phyloP scores from a whole-genome alignment of 2,329 filamentous ascomycete genomes.

The Arthrobotrys sphaeroides region DNA sequence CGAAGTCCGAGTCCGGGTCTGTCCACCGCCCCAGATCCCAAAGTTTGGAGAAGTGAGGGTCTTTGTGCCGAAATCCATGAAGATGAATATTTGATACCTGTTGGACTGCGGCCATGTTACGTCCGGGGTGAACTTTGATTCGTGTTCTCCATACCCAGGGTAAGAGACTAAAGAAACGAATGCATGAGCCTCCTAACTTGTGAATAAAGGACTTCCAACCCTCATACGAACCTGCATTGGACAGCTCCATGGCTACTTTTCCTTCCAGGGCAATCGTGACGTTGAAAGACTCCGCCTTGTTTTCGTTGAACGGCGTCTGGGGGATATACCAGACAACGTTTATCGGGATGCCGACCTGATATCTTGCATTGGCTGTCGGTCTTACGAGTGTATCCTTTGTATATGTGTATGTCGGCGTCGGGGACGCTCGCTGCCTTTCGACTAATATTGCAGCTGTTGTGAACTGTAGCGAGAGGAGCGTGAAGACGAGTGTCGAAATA shows the following conservation, averaged over 20 bases:
- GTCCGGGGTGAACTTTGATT: conserved; percentile 26
- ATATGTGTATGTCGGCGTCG: conserved; percentile 35
- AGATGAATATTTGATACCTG: conserved; percentile 45
- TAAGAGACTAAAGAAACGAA: conserved; percentile 25
- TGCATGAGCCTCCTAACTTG: not conserved
- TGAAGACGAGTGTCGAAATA: not conserved
- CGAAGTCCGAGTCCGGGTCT: not conserved
- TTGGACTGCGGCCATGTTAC: conserved; percentile 45
- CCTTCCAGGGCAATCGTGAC: conserved; percentile 42
- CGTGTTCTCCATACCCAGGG: conserved; percentile 36
- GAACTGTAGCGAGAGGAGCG: not conserved
- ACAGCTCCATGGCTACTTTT: conserved; percentile 3
- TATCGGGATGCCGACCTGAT: conserved; percentile 33
- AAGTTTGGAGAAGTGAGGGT: conserved; percentile 34
- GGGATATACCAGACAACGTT: conserved; percentile 48
- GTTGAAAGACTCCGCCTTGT: conserved; percentile 33
- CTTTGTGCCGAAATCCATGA: conserved; percentile 30
- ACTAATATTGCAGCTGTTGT: conserved; percentile 4
- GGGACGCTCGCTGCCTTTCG: not conserved
- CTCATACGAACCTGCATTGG: conserved; percentile 14
- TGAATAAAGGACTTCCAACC: not conserved
- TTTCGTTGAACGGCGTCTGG: conserved; percentile 9
- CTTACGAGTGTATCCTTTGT: conserved; percentile 36
- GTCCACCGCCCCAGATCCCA: conserved; percentile 46
- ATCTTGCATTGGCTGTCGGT: conserved; percentile 41